Conservation (phyloP, 2,329 filamentous ascomycete genomes). For the Balansia obtecta region DNA sequence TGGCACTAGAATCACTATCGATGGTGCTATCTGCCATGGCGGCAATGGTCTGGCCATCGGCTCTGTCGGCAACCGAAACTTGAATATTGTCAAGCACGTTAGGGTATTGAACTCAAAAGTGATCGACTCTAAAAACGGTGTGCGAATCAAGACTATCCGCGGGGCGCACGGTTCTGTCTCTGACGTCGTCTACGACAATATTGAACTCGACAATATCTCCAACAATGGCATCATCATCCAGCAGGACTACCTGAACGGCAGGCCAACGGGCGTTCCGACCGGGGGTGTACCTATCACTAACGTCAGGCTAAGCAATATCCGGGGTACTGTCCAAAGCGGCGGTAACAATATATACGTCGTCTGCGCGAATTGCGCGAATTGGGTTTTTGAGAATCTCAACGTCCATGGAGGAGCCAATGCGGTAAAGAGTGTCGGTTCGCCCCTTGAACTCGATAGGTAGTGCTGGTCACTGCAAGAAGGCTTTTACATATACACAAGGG, state of each 20-base stretch:
- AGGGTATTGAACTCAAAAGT: slow-evolving; percentile 1
- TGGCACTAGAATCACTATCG: not conserved
- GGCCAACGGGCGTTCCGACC: slow-evolving; percentile 30
- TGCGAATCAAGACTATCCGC: not conserved
- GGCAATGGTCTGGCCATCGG: not conserved
- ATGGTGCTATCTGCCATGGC: fast-evolving
- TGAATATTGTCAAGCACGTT: not conserved
- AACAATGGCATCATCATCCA: slow-evolving; percentile 28
- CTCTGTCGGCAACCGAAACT: not conserved
- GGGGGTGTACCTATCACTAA: slow-evolving; percentile 41
- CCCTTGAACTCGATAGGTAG: slow-evolving; percentile 5
- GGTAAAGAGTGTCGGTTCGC: not conserved
- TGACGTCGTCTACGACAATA: not conserved
- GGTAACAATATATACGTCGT: not conserved
- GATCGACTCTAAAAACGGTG: not conserved
- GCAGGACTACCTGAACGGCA: slow-evolving; percentile 37
- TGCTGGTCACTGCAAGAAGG: not conserved
- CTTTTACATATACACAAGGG: no score
- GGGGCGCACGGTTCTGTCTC: not conserved
- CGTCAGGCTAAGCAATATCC: slow-evolving; percentile 23
- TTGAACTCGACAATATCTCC: slow-evolving; percentile 19
- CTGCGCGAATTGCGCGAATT: not conserved
- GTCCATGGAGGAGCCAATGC: not conserved
- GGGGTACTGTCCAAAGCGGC: not conserved
- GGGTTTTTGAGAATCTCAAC: not conserved